A percentile compares a stretch with the other conserved stretches of the same genome.
These are phyloP conservation scores for Meyerozyma carpophila DNA, from an alignment of 1,139 yeast genomes.

Conservation along the genomic window DNA sequence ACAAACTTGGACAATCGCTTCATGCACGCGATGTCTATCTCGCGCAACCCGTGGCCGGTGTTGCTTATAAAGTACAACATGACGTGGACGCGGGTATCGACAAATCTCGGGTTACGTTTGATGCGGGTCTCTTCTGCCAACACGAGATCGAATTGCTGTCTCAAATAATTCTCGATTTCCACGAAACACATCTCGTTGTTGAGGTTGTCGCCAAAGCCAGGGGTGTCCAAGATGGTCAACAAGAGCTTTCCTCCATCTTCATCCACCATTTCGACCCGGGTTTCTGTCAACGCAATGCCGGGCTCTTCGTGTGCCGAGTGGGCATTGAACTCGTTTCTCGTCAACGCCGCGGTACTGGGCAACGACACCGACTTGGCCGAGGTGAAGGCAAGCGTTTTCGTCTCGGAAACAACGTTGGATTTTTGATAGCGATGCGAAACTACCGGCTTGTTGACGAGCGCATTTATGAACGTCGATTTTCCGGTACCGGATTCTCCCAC, in stretches of 20 bases:
- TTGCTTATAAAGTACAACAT: slow-evolving; percentile 68
- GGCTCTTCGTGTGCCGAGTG: slow-evolving; percentile 48
- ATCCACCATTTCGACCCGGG: slow-evolving; percentile 64
- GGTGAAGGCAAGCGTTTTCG: slow-evolving; percentile 48
- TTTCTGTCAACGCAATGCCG: slow-evolving; percentile 61
- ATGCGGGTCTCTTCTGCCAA: slow-evolving; percentile 88
- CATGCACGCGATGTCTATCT: slow-evolving; percentile 73
- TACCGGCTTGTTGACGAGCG: slow-evolving; percentile 59
- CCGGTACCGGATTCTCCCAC: slow-evolving; percentile 26
- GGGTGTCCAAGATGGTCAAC: slow-evolving; percentile 64
- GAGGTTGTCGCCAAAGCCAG: slow-evolving; percentile 73
- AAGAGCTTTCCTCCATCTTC: slow-evolving; percentile 69
- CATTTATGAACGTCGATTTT: slow-evolving; percentile 26
- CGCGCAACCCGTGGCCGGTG: slow-evolving; percentile 75
- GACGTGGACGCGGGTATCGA: slow-evolving; percentile 72
- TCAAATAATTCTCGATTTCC: slow-evolving; percentile 49
- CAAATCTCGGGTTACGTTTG: slow-evolving; percentile 78
- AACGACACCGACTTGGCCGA: slow-evolving; percentile 35
- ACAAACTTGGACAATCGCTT: slow-evolving; percentile 72
- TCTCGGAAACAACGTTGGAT: slow-evolving; percentile 20
- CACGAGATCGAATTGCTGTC: slow-evolving; percentile 76
- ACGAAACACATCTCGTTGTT: slow-evolving; percentile 60
- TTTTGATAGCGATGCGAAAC: slow-evolving; percentile 53
- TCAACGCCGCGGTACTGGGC: slow-evolving; percentile 41
- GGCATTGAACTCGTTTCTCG: slow-evolving; percentile 39